Percentiles rank a stretch among this genome's conserved stretches.
phyloP scores from a whole-genome alignment of 2,329 filamentous ascomycete species.

The Epichloe scottii region DNA sequence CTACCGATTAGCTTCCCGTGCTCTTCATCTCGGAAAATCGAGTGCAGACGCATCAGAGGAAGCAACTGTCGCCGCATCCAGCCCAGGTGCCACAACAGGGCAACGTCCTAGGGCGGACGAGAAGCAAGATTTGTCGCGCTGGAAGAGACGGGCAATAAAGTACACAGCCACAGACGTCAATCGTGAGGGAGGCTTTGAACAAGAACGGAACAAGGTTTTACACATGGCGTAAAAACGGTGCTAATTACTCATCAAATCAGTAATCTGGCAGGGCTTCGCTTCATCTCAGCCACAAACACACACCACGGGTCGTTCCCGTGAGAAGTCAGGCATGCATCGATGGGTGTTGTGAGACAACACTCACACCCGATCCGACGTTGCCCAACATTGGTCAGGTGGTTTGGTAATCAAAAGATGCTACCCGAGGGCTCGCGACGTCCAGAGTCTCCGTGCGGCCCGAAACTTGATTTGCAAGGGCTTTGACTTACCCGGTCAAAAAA shows the following conservation, averaged over 20 bases:
- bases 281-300: not conserved
- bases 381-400: not conserved
- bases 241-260: not conserved
- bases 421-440: not conserved
- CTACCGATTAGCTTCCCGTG: no score
- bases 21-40: no score
- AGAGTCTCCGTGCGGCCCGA: not conserved
- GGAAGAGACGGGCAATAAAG: no score
- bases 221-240: no score
- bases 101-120: no score
- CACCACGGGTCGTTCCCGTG: not conserved
- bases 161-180: not conserved
- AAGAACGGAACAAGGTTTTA: not conserved
- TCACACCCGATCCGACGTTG: not conserved
- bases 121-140: no score
- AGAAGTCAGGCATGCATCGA: not conserved
- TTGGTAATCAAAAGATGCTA: not conserved
- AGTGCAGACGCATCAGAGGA: no score
- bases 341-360: not conserved
- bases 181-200: not conserved
- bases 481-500: not conserved
- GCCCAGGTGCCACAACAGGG: no score
- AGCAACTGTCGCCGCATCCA: no score
- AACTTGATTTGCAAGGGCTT: not conserved
- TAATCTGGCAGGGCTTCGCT: not conserved